phyloP scores from a whole-genome alignment of 805 yeast genomes.

The Lipomyces kockii region DNA sequence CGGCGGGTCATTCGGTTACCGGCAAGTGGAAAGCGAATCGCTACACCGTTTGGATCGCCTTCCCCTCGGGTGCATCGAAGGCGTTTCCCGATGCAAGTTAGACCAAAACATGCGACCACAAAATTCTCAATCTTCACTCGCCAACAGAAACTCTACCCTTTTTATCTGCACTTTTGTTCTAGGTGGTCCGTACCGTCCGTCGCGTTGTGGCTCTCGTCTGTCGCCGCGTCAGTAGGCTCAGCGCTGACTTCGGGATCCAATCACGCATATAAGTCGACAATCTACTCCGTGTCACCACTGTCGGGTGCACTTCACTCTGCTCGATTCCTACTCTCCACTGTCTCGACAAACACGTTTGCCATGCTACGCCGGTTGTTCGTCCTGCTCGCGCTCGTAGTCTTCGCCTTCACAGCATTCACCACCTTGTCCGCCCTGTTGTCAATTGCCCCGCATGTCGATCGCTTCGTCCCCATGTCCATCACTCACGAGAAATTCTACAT shows the following conservation, averaged over 20 bases:
- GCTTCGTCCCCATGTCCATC: conserved; percentile 30
- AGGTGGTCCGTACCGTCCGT: no score
- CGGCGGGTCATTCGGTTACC: neutral
- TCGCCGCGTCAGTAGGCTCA: neutral
- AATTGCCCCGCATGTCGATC: conserved; percentile 4
- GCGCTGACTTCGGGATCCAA: no score
- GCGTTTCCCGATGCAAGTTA: neutral
- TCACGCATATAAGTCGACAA: no score
- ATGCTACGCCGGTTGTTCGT: conserved; percentile 29
- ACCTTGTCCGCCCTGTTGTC: conserved; percentile 12
- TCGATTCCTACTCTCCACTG: neutral
- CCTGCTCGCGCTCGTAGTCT: conserved; percentile 18
- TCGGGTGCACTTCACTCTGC: neutral
- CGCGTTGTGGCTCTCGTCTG: no score
- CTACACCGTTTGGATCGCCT: no score
- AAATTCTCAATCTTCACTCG: neutral
- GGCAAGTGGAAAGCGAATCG: neutral
- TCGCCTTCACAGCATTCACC: conserved; percentile 17
- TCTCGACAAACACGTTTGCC: neutral
- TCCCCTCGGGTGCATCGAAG: no score
- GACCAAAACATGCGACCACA: neutral
- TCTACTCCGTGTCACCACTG: neutral
- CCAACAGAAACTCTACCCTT: neutral
- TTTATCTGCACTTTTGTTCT: neutral
- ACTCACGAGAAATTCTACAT: conserved; percentile 36